Evolutionary conservation across 805 yeast genomes (phyloP).

Genomic region (Ogataea ganodermae): DNA sequence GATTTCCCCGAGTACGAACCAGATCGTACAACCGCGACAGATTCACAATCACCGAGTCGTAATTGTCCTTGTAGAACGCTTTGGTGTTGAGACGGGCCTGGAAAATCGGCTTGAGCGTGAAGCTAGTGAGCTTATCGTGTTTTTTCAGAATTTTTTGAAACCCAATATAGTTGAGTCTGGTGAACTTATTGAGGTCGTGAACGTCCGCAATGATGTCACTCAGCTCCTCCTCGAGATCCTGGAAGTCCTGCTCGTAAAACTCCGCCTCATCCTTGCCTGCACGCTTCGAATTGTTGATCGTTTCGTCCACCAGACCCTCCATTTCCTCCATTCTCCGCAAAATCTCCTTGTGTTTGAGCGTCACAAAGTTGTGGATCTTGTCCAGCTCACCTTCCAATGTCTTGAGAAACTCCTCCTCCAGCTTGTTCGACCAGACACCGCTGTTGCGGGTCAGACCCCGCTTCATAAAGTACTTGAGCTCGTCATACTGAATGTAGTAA

Average conservation of each 20-base stretch:
- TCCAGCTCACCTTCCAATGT: slow-evolving; percentile 81
- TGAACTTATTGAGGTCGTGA: slow-evolving; percentile 92
- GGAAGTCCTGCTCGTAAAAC: slow-evolving; percentile 63
- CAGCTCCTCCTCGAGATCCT: slow-evolving; percentile 71
- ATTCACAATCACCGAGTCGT: slow-evolving; percentile 85
- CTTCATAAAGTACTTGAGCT: slow-evolving; percentile 78
- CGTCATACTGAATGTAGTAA: slow-evolving; percentile 91
- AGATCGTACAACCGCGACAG: slow-evolving; percentile 86
- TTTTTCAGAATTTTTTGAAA: slow-evolving; percentile 95
- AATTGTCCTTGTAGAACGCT: slow-evolving; percentile 94
- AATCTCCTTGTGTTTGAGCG: slow-evolving; percentile 84
- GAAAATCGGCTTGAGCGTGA: slow-evolving; percentile 85
- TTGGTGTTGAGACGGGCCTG: slow-evolving; percentile 90
- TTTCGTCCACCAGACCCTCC: slow-evolving; percentile 67
- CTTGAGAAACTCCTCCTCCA: slow-evolving; percentile 81
- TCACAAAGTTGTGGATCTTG: slow-evolving; percentile 89
- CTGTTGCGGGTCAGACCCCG: slow-evolving; percentile 58
- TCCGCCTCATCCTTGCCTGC: slow-evolving; percentile 40
- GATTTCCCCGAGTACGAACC: slow-evolving; percentile 95
- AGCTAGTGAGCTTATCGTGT: slow-evolving; percentile 87
- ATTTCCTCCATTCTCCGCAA: slow-evolving; percentile 80
- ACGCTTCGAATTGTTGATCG: slow-evolving; percentile 46
- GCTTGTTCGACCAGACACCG: slow-evolving; percentile 69
- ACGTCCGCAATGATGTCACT: slow-evolving; percentile 94
- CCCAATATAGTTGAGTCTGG: slow-evolving; percentile 93